Percentiles rank a stretch among this genome's conserved stretches.
These are phyloP conservation scores for Diplocarpon rosae DNA, from an alignment of 2,329 filamentous ascomycete species.

Conservation along the genomic window DNA sequence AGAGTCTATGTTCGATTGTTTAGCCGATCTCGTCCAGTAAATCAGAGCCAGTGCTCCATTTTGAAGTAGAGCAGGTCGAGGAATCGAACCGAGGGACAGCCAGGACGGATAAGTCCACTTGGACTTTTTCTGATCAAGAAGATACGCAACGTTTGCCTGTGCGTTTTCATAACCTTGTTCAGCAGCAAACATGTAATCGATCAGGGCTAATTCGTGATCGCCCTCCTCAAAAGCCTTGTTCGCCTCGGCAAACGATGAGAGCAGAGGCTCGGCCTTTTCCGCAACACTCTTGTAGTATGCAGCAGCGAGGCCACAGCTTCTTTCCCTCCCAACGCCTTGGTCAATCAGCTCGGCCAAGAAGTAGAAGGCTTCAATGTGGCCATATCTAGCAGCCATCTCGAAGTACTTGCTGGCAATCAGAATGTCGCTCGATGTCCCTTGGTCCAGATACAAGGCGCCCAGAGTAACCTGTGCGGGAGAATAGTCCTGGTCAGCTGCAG, in stretches of 20 bases:
- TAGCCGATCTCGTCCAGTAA: constrained; percentile 90
- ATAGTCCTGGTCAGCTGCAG: constrained; percentile 57
- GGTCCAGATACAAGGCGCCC: constrained; percentile 58
- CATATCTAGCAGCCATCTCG: constrained; percentile 55
- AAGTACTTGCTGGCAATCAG: constrained; percentile 52
- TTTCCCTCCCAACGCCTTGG: constrained; percentile 52
- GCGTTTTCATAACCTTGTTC: constrained; percentile 63
- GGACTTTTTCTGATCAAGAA: constrained; percentile 53
- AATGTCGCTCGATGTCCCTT: constrained; percentile 39
- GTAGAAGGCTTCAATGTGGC: constrained; percentile 62
- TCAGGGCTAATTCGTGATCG: constrained; percentile 51
- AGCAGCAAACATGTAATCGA: constrained; percentile 60
- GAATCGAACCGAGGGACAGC: constrained; percentile 26
- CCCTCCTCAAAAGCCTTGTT: constrained; percentile 55
- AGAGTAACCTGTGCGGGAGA: constrained; percentile 55
- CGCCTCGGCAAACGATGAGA: constrained; percentile 55
- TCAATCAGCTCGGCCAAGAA: constrained; percentile 61
- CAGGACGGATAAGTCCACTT: constrained; percentile 35
- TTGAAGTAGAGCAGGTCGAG: constrained; percentile 35
- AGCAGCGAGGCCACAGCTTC: constrained; percentile 54
- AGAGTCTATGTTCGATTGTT: constrained; percentile 86
- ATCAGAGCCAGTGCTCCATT: constrained; percentile 53
- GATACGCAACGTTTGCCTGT: constrained; percentile 62
- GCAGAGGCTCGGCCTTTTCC: constrained; percentile 43
- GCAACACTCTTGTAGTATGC: constrained; percentile 56